phyloP scores from a whole-genome alignment of 2,329 filamentous ascomycete species.

The Blumeriella jaapii region DNA sequence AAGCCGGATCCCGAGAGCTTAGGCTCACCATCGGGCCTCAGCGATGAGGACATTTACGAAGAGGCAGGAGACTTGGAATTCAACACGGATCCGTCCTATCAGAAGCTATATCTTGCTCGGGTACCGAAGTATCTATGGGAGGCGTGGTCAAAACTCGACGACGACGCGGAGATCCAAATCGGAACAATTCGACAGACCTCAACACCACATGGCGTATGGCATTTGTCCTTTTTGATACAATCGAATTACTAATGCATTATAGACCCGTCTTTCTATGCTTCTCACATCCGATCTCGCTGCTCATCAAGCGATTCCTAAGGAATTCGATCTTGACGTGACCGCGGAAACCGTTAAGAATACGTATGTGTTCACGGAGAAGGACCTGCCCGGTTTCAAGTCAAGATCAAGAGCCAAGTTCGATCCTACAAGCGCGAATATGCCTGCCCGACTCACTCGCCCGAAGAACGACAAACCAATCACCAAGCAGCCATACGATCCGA shows the following conservation, averaged over 20 bases:
- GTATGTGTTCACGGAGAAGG: constrained; percentile 87
- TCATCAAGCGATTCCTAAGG: constrained; percentile 70
- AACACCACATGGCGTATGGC: constrained; percentile 37
- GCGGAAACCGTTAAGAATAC: constrained; percentile 65
- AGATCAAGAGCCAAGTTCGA: constrained; percentile 46
- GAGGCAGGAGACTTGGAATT: constrained; percentile 55
- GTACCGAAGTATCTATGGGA: constrained; percentile 74
- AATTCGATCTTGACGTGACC: constrained; percentile 71
- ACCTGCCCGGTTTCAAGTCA: constrained; percentile 65
- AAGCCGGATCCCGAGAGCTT: constrained; percentile 39
- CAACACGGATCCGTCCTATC: constrained; percentile 25
- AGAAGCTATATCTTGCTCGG: constrained; percentile 58
- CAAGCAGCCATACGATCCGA: constrained; percentile 32
- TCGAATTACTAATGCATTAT: constrained; percentile 10
- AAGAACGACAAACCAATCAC: constrained; percentile 36
- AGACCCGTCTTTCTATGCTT: constrained; percentile 50
- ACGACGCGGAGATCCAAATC: constrained; percentile 72
- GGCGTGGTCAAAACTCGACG: constrained; percentile 62
- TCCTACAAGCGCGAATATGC: constrained; percentile 46
- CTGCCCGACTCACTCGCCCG: constrained; percentile 36
- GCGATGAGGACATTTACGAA: constrained; percentile 60
- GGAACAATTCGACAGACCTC: constrained; percentile 52
- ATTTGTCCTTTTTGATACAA: constrained; percentile 1
- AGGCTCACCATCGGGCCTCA: constrained; percentile 32
- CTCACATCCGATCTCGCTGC: constrained; percentile 51